These are phyloP conservation scores for Erysimum cheiranthoides DNA, from an alignment of 345 rosid species.

Conservation along the genomic window DNA sequence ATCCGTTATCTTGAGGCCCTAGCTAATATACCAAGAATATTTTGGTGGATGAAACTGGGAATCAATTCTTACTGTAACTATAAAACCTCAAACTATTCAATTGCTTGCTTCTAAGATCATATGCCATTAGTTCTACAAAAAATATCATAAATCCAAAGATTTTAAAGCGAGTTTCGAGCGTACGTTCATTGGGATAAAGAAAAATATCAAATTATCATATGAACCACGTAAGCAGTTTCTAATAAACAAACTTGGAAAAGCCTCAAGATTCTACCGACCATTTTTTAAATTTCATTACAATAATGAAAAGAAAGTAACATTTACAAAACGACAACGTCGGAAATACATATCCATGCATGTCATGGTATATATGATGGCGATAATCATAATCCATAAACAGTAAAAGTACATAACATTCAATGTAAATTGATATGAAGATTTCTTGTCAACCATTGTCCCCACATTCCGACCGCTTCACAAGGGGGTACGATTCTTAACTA, in stretches of 20 bases:
- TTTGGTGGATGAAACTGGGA: not conserved
- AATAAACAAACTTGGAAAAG: not conserved
- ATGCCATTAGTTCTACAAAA: not conserved
- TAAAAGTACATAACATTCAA: slow-evolving; percentile 33
- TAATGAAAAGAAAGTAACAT: slow-evolving; percentile 25
- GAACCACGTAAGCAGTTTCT: not conserved
- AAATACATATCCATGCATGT: slow-evolving; percentile 42
- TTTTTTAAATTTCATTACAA: slow-evolving; percentile 10
- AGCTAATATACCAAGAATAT: not conserved
- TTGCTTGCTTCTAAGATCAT: not conserved
- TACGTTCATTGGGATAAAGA: not conserved
- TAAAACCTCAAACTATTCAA: not conserved
- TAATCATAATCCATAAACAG: slow-evolving; percentile 19
- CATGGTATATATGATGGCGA: slow-evolving; percentile 6
- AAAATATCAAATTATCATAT: not conserved
- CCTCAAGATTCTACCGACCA: not conserved
- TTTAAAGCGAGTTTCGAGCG: not conserved
- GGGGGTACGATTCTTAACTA: slow-evolving; percentile 33
- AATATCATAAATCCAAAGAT: not conserved
- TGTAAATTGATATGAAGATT: slow-evolving; percentile 27
- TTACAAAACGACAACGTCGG: slow-evolving; percentile 39
- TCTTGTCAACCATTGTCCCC: slow-evolving; percentile 45
- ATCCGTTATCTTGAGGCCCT: not conserved
- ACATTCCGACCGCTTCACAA: slow-evolving; percentile 41
- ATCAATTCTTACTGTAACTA: not conserved